A percentile compares a stretch with the other conserved stretches of the same genome.
These are phyloP conservation scores for Aspergillus fumigatus DNA, from an alignment of 2,329 filamentous ascomycete species.

Conservation along the genomic window DNA sequence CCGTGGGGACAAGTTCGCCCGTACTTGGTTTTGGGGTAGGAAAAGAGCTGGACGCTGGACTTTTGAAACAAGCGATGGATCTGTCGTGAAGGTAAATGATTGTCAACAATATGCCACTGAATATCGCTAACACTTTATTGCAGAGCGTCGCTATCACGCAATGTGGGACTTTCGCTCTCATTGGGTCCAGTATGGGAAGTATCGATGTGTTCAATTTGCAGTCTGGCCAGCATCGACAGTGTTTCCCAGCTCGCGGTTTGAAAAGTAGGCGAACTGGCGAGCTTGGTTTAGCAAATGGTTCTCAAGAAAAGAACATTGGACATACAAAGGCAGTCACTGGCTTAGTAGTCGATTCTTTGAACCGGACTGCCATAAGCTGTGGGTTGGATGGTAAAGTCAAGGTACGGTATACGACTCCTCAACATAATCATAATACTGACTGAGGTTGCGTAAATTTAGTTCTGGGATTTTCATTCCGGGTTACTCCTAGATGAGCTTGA, in stretches of 20 bases:
- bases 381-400: slow-evolving; percentile 88
- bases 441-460: slow-evolving; percentile 40
- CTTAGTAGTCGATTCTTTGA: slow-evolving; percentile 81
- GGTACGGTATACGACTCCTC: slow-evolving; percentile 25
- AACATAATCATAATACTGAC: neutral
- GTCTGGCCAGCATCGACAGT: slow-evolving; percentile 81
- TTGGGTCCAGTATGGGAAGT: slow-evolving; percentile 76
- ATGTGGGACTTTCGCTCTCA: neutral
- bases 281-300: slow-evolving; percentile 32
- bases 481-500: slow-evolving; percentile 74
- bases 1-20: slow-evolving; percentile 73
- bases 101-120: neutral
- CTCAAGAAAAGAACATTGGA: slow-evolving; percentile 53
- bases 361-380: slow-evolving; percentile 79
- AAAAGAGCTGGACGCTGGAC: slow-evolving; percentile 92
- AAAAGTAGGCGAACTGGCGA: slow-evolving; percentile 34
- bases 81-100: slow-evolving; percentile 58
- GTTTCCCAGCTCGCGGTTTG: slow-evolving; percentile 67
- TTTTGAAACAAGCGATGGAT: slow-evolving; percentile 77
- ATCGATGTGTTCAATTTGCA: slow-evolving; percentile 97
- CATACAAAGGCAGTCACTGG: slow-evolving; percentile 83
- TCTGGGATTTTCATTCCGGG: slow-evolving; percentile 92
- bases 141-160: neutral
- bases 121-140: neutral
- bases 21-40: slow-evolving; percentile 97